phyloP scores from a whole-genome alignment of 1,284 basidiomycete genomes.

The Apiotrichum domesticum region DNA sequence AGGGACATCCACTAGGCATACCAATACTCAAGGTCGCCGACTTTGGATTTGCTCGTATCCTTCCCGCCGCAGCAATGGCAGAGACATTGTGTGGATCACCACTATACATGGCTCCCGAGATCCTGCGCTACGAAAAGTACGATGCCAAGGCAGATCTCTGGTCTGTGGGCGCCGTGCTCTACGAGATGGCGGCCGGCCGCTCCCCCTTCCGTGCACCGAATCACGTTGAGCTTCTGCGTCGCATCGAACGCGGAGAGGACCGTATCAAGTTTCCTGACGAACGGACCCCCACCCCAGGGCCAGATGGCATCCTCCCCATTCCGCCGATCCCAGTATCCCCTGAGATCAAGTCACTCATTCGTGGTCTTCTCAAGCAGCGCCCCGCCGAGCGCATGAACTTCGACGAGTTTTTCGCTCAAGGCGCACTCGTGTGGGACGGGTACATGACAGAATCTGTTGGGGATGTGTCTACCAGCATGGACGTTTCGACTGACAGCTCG shows the following conservation, averaged over 20 bases:
- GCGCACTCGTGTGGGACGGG: conserved; percentile 62
- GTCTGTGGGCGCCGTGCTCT: conserved; percentile 95
- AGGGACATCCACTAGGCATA: conserved; percentile 84
- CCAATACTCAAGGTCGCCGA: conserved; percentile 96
- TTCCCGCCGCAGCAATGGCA: conserved; percentile 88
- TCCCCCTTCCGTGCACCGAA: conserved; percentile 94
- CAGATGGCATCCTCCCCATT: conserved; percentile 14
- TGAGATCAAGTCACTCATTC: conserved; percentile 85
- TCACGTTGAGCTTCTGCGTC: conserved; percentile 89
- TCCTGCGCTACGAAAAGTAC: conserved; percentile 94
- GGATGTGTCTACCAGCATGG: conserved; percentile 31
- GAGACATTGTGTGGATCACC: conserved; percentile 97
- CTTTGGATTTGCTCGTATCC: conserved; percentile 91
- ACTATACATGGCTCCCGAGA: conserved; percentile 98
- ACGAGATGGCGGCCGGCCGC: conserved; percentile 88
- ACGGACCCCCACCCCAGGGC: conserved; percentile 48
- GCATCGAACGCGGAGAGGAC: conserved; percentile 75
- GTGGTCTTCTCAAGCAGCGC: conserved; percentile 71
- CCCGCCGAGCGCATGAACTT: conserved; percentile 82
- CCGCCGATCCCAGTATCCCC: conserved; percentile 56
- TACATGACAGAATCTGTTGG: conserved; percentile 57
- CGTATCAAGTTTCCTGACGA: conserved; percentile 89
- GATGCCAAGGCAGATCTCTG: conserved; percentile 96
- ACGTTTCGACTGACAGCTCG: conserved; percentile 9
- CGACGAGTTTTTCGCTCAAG: conserved; percentile 82